These are phyloP conservation scores for Cicer judaicum DNA, from an alignment of 306 rosid genomes.

Conservation along the genomic window DNA sequence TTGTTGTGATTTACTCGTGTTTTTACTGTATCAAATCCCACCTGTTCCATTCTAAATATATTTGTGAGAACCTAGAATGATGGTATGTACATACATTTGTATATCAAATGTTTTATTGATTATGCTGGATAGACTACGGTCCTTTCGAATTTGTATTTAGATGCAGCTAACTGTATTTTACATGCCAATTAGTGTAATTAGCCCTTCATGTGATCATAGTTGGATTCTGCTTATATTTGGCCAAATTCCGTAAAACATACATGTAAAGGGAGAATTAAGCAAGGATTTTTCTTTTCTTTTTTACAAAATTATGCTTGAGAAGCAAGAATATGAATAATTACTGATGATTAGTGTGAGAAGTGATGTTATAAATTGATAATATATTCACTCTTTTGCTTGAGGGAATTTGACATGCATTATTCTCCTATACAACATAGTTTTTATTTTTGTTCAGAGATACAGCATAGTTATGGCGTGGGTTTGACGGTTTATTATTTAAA, in stretches of 20 bases:
- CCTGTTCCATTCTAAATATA: slow-evolving; percentile 16
- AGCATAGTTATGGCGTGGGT: not conserved
- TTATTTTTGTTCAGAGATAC: not conserved
- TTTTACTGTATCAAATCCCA: slow-evolving; percentile 6
- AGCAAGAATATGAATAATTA: not conserved
- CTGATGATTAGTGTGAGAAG: not conserved
- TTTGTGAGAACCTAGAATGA: slow-evolving; percentile 32
- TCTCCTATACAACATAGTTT: not conserved
- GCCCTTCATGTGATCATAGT: not conserved
- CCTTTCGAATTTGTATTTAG: slow-evolving; percentile 22
- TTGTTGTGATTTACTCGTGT: slow-evolving; percentile 38
- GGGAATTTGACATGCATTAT: not conserved
- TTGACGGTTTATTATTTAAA: not conserved
- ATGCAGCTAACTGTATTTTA: slow-evolving; percentile 7
- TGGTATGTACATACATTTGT: slow-evolving; percentile 56
- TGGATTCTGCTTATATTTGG: slow-evolving; percentile 3
- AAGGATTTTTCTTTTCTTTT: not conserved
- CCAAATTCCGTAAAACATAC: not conserved
- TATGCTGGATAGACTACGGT: slow-evolving; percentile 26
- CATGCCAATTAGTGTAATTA: slow-evolving; percentile 11
- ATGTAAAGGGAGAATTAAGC: not conserved
- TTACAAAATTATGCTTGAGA: not conserved
- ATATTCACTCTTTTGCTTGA: not conserved
- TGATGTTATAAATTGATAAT: not conserved
- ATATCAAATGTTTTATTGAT: slow-evolving; percentile 34